Base-by-base conservation (phyloP, 257 asterid species). In the Rehmannia glutinosa region DNA sequence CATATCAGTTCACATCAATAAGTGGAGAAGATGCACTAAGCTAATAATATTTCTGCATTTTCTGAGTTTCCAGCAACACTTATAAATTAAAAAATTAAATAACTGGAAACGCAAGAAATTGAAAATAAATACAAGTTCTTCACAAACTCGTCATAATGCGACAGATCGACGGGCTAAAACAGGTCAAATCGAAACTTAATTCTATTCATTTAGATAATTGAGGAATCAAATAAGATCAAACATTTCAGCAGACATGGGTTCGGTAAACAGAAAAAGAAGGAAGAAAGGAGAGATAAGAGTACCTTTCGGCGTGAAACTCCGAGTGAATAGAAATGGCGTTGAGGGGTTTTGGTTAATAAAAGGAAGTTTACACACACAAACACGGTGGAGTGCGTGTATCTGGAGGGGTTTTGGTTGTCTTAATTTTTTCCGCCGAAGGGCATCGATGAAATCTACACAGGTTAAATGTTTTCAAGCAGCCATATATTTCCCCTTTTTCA, bases 101-200 rank as follows among this genome's bases (percentile, higher is more conserved):
- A n/a, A n/a, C n/a, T n/a, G n/a, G n/a, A n/a, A n/a, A n/a, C n/a
- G n/a, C n/a, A n/a, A n/a, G n/a, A n/a, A n/a, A n/a, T n/a, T n/a
- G n/a, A n/a, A n/a, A n/a, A n/a, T n/a, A n/a, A n/a, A n/a, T n/a
- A n/a, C n/a, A n/a, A n/a, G n/a, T n/a, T n/a, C n/a, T n/a, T n/a
- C n/a, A n/a, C n/a, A n/a, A 62, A 17, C 24, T 51, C 55, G 20
- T 27, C 19, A 19, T 6, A 68, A 68, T 53, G 62, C 63, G 35
- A 68, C 62, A 62, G 75, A 74, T 74, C 79, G 54, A 75, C 25
- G 69, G 41, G 41, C 27, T 23, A 15, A 53, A 53, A 15, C 15
- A 62, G 51, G 41, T 30, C 32, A 43, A 39, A 52, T n/a, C 11
- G 16, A 30, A 27, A 13, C 16, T 0, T 27, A 25, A 16, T 55